Percentiles rank a stretch among this genome's conserved stretches.
phyloP scores from a whole-genome alignment of 192 early-diverging fungal genomes.

The Kickxella alabastrina region DNA sequence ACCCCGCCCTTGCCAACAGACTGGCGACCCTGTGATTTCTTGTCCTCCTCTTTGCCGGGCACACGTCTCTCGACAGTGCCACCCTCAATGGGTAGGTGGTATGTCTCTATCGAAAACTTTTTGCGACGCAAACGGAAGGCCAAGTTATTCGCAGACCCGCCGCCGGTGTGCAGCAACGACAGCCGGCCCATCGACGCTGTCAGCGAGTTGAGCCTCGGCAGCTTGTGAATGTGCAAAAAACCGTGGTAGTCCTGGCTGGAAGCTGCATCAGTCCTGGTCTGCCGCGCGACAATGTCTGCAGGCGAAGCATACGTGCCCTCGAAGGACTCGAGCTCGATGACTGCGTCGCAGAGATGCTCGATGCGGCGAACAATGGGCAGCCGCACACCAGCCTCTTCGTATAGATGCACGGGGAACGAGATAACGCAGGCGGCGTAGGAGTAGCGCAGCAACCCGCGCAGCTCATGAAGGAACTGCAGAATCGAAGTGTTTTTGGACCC shows the following conservation, averaged over 20 bases:
- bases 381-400: slow-evolving; percentile 48
- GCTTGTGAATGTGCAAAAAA: slow-evolving; percentile 79
- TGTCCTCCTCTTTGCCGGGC: slow-evolving; percentile 23
- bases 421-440: slow-evolving; percentile 72
- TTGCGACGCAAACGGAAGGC: slow-evolving; percentile 88
- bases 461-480: slow-evolving; percentile 65
- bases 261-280: slow-evolving; percentile 54
- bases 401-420: slow-evolving; percentile 78
- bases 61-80: slow-evolving; percentile 66
- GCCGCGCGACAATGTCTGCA: slow-evolving; percentile 50
- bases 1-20: not conserved
- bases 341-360: slow-evolving; percentile 80
- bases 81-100: slow-evolving; percentile 91
- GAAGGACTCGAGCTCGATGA: slow-evolving; percentile 91
- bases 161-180: slow-evolving; percentile 58
- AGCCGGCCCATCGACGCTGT: slow-evolving; percentile 65
- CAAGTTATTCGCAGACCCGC: slow-evolving; percentile 61
- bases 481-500: slow-evolving; percentile 53
- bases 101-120: slow-evolving; percentile 87
- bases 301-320: slow-evolving; percentile 57
- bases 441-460: slow-evolving; percentile 74
- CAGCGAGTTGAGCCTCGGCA: slow-evolving; percentile 73
- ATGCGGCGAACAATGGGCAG: slow-evolving; percentile 60
- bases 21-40: not conserved
- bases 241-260: slow-evolving; percentile 74